These are phyloP conservation scores for Colletotrichum tofieldiae DNA, from an alignment of 2,329 filamentous ascomycete genomes.

Conservation along the genomic window DNA sequence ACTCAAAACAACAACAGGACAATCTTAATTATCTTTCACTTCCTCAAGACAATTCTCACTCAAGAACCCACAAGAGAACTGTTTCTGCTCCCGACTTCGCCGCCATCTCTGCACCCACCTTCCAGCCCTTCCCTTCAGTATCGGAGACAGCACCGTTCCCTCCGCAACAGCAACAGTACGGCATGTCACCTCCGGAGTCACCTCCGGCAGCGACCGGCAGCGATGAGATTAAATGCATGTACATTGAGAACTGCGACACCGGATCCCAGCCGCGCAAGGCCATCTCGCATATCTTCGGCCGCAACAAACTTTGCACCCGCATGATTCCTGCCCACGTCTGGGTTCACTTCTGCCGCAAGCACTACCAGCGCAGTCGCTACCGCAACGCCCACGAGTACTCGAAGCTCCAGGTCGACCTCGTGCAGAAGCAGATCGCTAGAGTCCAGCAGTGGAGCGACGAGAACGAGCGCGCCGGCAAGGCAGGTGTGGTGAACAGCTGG, in stretches of 20 bases:
- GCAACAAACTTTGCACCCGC: constrained; percentile 85
- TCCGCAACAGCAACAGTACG: constrained; percentile 43
- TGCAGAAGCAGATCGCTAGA: constrained; percentile 73
- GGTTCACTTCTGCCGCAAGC: constrained; percentile 85
- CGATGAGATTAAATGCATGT: constrained; percentile 63
- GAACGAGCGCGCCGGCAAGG: constrained; percentile 56
- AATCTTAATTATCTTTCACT: constrained; percentile 39
- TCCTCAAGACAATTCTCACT: constrained; percentile 42
- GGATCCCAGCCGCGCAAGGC: constrained; percentile 78
- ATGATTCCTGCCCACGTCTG: constrained; percentile 79
- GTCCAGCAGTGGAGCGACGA: constrained; percentile 75
- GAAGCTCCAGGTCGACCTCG: constrained; percentile 74
- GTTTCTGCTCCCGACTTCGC: constrained; percentile 65
- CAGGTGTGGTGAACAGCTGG: constrained; percentile 71
- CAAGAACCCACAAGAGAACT: constrained; percentile 63
- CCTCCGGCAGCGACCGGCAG: constrained; percentile 33
- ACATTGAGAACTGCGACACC: constrained; percentile 71
- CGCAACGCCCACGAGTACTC: constrained; percentile 75
- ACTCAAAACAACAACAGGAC: constrained; percentile 39
- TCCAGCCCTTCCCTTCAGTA: constrained; percentile 44
- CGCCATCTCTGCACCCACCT: constrained; percentile 45
- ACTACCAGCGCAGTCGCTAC: constrained; percentile 84
- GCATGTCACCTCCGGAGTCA: constrained; percentile 34
- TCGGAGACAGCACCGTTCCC: constrained; percentile 38
- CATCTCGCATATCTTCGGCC: constrained; percentile 86